Evolutionary conservation across 2,329 filamentous ascomycete species (phyloP), one percentile per base, ranked within the genome.

Genomic region (Leptographium procerum): DNA sequence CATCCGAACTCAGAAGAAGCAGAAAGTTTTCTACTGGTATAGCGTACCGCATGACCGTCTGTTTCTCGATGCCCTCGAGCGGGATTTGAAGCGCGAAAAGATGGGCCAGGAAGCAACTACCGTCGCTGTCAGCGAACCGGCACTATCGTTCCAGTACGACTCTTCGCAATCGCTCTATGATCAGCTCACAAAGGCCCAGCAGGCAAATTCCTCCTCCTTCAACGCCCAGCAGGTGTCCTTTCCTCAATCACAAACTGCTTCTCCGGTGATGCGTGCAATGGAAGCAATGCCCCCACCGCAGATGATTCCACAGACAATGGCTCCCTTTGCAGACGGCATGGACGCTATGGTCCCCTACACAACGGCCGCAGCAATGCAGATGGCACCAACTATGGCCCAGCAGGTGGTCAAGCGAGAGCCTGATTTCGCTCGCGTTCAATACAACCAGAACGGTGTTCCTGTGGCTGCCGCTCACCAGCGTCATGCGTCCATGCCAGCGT

Each of bases 1-100:
- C 81, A 99, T 99, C 67, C 87, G 94, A 66, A 99, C 94, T 43
- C 94, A 99, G 75, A 99, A 99, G 85, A 99, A 99, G 82, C 94
- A 99, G 71, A 99, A 99, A 80, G 94, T 99, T 64, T 99, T 99
- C 70, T 99, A 97, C 77, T 99, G 94, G 94, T 99, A 97, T 76
- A 96, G 91, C 77, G 94, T 99, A 53, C 94, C 94, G 1, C 94
- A 99, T 72, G 94, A 99, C 74, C 85, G 94, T 57, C 84, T 99
- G 56, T 99, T 99, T 76, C 86, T 99, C 65, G 94, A 99, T 76
- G 94, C 94, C 45, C 79, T 99, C 66, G 94, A 99, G 80, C 87
- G 94, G 64, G 94, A 99, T 70, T 76, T 99, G 70, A 99, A 99
- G 85, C 85, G 94, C 69, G 94, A 99, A 77, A 99, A 99, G 83